These are phyloP conservation scores for Pseudocercospora musae DNA, from an alignment of 2,329 filamentous ascomycete species.

Conservation along the genomic window DNA sequence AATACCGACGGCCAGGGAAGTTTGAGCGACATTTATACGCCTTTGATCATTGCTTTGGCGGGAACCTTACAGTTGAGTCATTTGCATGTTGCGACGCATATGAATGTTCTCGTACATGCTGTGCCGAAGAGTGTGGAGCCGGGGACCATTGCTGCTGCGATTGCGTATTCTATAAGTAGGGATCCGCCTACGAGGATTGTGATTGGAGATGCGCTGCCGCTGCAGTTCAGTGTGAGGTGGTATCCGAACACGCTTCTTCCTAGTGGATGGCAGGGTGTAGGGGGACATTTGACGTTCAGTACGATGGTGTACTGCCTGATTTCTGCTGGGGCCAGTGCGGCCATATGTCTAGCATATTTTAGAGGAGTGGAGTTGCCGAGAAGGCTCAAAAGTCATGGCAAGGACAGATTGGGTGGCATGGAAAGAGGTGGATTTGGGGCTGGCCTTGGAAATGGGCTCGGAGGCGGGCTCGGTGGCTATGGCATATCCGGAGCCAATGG, in stretches of 20 bases:
- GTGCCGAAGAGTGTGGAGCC: slow-evolving; percentile 51
- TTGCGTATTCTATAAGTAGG: slow-evolving; percentile 75
- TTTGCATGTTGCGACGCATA: slow-evolving; percentile 81
- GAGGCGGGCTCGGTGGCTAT: slow-evolving; percentile 38
- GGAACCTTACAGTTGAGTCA: slow-evolving; percentile 86
- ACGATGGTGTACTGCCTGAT: slow-evolving; percentile 51
- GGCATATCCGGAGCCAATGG: slow-evolving; percentile 40
- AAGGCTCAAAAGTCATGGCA: slow-evolving; percentile 55
- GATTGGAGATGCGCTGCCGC: slow-evolving; percentile 78
- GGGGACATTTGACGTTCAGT: slow-evolving; percentile 50
- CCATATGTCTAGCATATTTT: slow-evolving; percentile 54
- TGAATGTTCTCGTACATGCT: slow-evolving; percentile 83
- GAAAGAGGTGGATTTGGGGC: slow-evolving; percentile 37
- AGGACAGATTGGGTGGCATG: slow-evolving; percentile 46
- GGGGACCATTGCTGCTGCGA: slow-evolving; percentile 80
- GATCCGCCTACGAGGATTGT: slow-evolving; percentile 63
- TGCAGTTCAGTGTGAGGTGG: slow-evolving; percentile 82
- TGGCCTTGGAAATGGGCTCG: background rate
- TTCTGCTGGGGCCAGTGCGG: slow-evolving; percentile 47
- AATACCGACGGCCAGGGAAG: slow-evolving; percentile 37
- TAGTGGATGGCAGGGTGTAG: slow-evolving; percentile 51
- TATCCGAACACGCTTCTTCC: slow-evolving; percentile 72
- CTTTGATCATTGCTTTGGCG: slow-evolving; percentile 81
- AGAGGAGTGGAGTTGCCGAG: slow-evolving; percentile 51
- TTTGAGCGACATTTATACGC: slow-evolving; percentile 60